Percentiles rank a stretch among this genome's conserved stretches.
These are phyloP conservation scores for Datisca glomerata DNA, from an alignment of 306 rosid species.

Conservation along the genomic window DNA sequence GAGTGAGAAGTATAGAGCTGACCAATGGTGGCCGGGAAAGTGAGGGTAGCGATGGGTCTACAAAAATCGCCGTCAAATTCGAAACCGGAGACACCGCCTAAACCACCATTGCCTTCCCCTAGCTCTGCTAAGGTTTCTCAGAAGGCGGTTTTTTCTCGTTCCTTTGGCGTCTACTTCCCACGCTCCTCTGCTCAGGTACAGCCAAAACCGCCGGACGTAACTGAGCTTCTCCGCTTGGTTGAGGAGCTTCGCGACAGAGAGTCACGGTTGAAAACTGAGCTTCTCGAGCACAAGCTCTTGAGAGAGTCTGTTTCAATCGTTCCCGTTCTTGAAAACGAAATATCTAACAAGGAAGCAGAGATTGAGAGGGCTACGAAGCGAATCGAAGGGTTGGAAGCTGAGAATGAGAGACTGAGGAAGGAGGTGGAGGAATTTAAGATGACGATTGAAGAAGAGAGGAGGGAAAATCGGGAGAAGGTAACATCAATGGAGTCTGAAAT, in stretches of 20 bases:
- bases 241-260: slow-evolving; percentile 94
- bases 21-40: slow-evolving; percentile 82
- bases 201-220: slow-evolving; percentile 82
- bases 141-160: slow-evolving; percentile 71
- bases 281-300: slow-evolving; percentile 68
- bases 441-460: slow-evolving; percentile 30
- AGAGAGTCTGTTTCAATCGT: slow-evolving; percentile 71
- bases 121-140: slow-evolving; percentile 44
- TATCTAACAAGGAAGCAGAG: slow-evolving; percentile 38
- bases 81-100: slow-evolving; percentile 39
- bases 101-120: slow-evolving; percentile 37
- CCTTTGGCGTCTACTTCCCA: slow-evolving; percentile 81
- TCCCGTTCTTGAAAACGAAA: slow-evolving; percentile 66
- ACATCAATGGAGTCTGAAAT: slow-evolving; percentile 55
- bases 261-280: slow-evolving; percentile 78
- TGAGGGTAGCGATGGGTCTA: slow-evolving; percentile 76
- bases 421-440: slow-evolving; percentile 30
- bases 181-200: slow-evolving; percentile 96
- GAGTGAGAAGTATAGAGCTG: slow-evolving; percentile 3
- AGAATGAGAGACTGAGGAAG: slow-evolving; percentile 32
- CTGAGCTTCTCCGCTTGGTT: slow-evolving; percentile 70
- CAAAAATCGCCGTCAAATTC: slow-evolving; percentile 50
- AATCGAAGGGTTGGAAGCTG: slow-evolving; percentile 32
- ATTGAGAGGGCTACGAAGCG: slow-evolving; percentile 31
- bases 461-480: slow-evolving; percentile 23